A percentile compares a stretch with the other conserved stretches of the same genome.
Conservation (phyloP, 768 basidiomycete genomes). For the Asterophora parasitica region DNA sequence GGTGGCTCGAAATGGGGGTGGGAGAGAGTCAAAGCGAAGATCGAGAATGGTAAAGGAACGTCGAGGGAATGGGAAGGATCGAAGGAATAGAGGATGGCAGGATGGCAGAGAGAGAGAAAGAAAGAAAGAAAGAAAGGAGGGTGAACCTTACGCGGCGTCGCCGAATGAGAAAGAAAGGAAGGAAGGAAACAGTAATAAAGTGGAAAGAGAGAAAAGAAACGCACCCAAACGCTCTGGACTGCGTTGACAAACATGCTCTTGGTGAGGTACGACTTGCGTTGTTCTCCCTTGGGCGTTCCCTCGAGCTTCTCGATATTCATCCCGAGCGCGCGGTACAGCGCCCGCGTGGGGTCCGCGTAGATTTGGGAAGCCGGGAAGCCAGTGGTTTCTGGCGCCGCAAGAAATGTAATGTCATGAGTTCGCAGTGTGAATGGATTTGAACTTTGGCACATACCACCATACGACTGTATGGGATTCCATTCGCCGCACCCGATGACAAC, state of each 20-base stretch:
- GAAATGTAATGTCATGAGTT: too few species aligned
- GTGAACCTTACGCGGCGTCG: too few species aligned
- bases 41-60: too few species aligned
- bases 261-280: conserved; percentile 43
- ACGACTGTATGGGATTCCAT: conserved; percentile 43
- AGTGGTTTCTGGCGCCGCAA: conserved; percentile 34
- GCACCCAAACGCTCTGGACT: conserved; percentile 42
- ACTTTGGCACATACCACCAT: conserved; percentile 45
- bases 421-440: too few species aligned
- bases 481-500: conserved; percentile 60
- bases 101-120: too few species aligned
- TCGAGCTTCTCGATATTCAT: conserved; percentile 49
- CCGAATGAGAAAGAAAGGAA: background rate
- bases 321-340: conserved; percentile 55
- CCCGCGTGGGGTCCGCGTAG: conserved; percentile 61
- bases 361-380: conserved; percentile 38
- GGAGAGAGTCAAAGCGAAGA: too few species aligned
- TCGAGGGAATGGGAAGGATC: too few species aligned
- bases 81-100: too few species aligned
- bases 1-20: too few species aligned
- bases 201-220: conserved; percentile 3
- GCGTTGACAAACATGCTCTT: conserved; percentile 25
- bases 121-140: too few species aligned
- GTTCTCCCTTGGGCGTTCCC: conserved; percentile 38
- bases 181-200: background rate